Percentiles rank a stretch among this genome's conserved stretches.
phyloP scores from a whole-genome alignment of 2,329 filamentous ascomycete species.

The Knufia petricola region DNA sequence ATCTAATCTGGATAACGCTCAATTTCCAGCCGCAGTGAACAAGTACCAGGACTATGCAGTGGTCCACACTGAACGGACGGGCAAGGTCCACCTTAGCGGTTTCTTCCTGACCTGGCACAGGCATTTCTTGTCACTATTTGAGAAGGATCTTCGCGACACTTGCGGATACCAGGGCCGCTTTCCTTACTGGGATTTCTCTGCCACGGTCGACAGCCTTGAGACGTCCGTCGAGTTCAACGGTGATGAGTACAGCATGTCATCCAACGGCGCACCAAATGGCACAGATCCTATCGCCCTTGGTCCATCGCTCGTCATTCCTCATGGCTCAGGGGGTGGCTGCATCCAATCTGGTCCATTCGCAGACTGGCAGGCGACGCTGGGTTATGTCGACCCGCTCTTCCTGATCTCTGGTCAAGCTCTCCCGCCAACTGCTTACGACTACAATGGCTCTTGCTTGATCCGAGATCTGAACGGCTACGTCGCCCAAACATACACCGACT shows the following conservation, averaged over 20 bases:
- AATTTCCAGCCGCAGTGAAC: constrained; percentile 27
- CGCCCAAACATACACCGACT: constrained; percentile 20
- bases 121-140: constrained; percentile 35
- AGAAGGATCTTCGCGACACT: constrained; percentile 35
- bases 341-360: constrained; percentile 24
- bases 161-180: constrained; percentile 38
- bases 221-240: constrained; percentile 30
- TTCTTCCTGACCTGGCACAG: constrained; percentile 39
- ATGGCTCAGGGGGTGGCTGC: constrained; percentile 23
- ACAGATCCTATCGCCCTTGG: constrained; percentile 17
- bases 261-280: constrained; percentile 23
- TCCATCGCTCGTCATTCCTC: constrained; percentile 18
- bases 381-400: constrained; percentile 18
- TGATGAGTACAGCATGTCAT: constrained; percentile 29
- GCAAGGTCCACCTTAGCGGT: constrained; percentile 28
- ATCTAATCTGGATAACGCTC: constrained; percentile 24
- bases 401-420: constrained; percentile 15
- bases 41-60: constrained; percentile 34
- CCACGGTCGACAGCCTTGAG: constrained; percentile 24
- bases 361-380: constrained; percentile 18
- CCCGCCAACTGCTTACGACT: constrained; percentile 17
- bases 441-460: constrained; percentile 21
- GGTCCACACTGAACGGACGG: constrained; percentile 31
- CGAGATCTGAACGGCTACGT: constrained; percentile 22
- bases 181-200: constrained; percentile 34